A percentile compares a stretch with the other conserved stretches of the same genome.
Evolutionary conservation across 176 grass and related monocot genomes (phyloP).

Genomic region (Otatea glauca): DNA sequence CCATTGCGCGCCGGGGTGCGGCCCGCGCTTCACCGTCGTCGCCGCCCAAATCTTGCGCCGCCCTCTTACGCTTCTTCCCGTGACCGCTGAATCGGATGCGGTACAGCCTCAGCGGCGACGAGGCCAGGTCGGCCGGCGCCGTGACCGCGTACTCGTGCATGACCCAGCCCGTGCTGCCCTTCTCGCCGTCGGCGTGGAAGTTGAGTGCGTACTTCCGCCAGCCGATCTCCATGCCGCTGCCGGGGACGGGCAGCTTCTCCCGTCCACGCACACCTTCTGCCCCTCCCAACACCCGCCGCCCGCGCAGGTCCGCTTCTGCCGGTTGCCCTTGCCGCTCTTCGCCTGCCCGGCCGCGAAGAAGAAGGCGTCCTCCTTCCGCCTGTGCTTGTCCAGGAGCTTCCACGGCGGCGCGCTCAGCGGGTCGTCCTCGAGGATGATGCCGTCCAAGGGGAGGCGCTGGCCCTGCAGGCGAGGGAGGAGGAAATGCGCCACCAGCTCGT

Average conservation of each 20-base stretch:
- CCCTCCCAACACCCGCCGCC: neutral
- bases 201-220: conserved; percentile 34
- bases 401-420: conserved; percentile 13
- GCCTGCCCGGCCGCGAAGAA: neutral
- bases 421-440: conserved; percentile 29
- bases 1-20: neutral
- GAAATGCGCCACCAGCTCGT: neutral
- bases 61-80: neutral
- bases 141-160: conserved; percentile 50
- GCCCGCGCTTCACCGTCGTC: neutral
- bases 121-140: neutral
- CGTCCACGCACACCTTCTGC: neutral
- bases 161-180: conserved; percentile 38
- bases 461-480: neutral
- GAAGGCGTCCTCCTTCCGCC: conserved; percentile 6
- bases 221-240: neutral
- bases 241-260: neutral
- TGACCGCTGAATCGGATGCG: neutral
- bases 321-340: neutral
- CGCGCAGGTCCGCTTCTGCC: neutral
- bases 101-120: neutral
- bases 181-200: neutral
- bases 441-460: neutral
- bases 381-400: conserved; percentile 24
- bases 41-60: neutral